Conservation (phyloP, 1,139 yeast genomes). For the Scheffersomyces illinoinensis region DNA sequence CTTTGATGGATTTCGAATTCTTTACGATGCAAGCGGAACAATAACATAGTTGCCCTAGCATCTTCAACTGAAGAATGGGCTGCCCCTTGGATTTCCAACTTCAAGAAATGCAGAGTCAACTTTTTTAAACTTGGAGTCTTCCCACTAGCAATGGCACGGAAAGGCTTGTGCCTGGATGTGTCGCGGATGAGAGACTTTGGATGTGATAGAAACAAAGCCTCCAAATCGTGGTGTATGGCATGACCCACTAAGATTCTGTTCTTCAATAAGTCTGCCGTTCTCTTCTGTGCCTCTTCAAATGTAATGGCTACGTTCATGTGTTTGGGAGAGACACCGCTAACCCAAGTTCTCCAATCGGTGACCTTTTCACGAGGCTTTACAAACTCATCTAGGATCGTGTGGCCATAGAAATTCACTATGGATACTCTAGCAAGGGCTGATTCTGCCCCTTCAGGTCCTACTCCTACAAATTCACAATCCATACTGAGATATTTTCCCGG, state of each 20-base stretch:
- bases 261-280: slow-evolving; percentile 50
- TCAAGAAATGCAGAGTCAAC: slow-evolving; percentile 57
- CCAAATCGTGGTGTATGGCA: slow-evolving; percentile 78
- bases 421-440: slow-evolving; percentile 87
- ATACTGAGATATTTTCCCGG: slow-evolving; percentile 77
- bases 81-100: slow-evolving; percentile 67
- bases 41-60: slow-evolving; percentile 82
- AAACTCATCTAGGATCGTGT: slow-evolving; percentile 65
- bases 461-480: slow-evolving; percentile 95
- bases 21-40: slow-evolving; percentile 61
- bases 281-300: slow-evolving; percentile 65
- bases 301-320: slow-evolving; percentile 68
- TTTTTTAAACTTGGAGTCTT: slow-evolving; percentile 73
- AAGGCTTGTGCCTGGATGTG: slow-evolving; percentile 65
- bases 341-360: slow-evolving; percentile 93
- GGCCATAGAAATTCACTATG: slow-evolving; percentile 80
- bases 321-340: slow-evolving; percentile 78
- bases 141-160: slow-evolving; percentile 60
- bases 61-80: slow-evolving; percentile 90
- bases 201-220: slow-evolving; percentile 64
- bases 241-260: slow-evolving; percentile 76
- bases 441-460: slow-evolving; percentile 68
- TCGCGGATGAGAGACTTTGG: slow-evolving; percentile 69
- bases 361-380: slow-evolving; percentile 77
- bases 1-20: slow-evolving; percentile 52